Evolutionary conservation across 202 grass and related monocot species (phyloP).

Genomic region (Tripidium arundinaceum): DNA sequence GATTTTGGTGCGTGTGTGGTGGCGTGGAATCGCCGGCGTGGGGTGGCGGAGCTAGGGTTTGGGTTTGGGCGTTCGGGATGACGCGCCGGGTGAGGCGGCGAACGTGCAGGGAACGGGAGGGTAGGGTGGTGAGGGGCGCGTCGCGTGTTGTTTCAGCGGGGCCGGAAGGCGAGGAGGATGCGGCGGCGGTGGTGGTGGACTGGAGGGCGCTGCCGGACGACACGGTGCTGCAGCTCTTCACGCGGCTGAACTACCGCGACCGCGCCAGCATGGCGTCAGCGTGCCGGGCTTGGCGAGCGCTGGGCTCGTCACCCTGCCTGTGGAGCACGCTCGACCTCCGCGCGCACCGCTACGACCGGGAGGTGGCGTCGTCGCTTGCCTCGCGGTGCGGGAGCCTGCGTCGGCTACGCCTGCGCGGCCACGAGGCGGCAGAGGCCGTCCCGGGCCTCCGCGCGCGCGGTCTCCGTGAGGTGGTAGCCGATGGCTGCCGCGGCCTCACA

Average conservation of each 20-base stretch:
- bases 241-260: constrained; percentile 84
- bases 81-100: constrained; percentile 85
- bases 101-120: constrained; percentile 37
- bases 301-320: constrained; percentile 78
- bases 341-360: constrained; percentile 54
- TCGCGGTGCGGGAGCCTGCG: constrained; percentile 60
- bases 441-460: constrained; percentile 50
- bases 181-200: constrained; percentile 46
- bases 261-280: constrained; percentile 64
- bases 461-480: constrained; percentile 67
- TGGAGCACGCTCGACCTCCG: constrained; percentile 91
- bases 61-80: constrained; percentile 53
- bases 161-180: constrained; percentile 18
- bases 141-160: neutral
- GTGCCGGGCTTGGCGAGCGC: constrained; percentile 65
- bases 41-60: constrained; percentile 53
- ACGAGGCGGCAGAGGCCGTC: constrained; percentile 51
- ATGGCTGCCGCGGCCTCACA: constrained; percentile 71
- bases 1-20: neutral
- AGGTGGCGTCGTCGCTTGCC: constrained; percentile 55
- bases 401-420: constrained; percentile 58
- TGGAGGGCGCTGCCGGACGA: constrained; percentile 87
- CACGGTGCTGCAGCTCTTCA: constrained; percentile 84
- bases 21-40: neutral
- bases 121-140: neutral